Percentiles rank a stretch among this genome's conserved stretches.
Evolutionary conservation across 192 early-diverging fungal genomes (phyloP).

Genomic region (Podila horticola): DNA sequence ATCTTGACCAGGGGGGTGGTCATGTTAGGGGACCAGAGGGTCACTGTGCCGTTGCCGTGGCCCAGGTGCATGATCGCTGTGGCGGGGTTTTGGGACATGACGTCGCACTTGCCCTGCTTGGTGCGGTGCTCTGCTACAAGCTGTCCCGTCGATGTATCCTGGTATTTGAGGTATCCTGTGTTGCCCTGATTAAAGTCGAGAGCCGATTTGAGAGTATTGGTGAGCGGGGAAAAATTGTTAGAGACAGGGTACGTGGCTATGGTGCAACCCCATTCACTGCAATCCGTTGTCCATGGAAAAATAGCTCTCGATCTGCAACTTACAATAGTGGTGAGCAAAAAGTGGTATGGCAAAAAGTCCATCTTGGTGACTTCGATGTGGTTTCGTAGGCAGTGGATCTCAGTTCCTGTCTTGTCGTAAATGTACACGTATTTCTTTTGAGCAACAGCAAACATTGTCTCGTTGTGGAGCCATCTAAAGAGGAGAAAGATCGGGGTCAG

Average conservation of each 20-base stretch:
- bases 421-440: constrained; percentile 97
- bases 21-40: constrained; percentile 91
- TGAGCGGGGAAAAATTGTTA: background rate
- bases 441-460: constrained; percentile 92
- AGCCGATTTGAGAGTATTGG: too few relatives aligned
- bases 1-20: constrained; percentile 90
- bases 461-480: constrained; percentile 91
- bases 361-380: constrained; percentile 85
- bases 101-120: constrained; percentile 78
- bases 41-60: constrained; percentile 90
- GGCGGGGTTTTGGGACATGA: constrained; percentile 91
- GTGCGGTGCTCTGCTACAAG: constrained; percentile 84
- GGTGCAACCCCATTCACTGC: too few relatives aligned
- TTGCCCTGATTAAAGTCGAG: constrained; percentile 62
- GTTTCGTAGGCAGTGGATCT: constrained; percentile 88
- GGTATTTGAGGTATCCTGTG: constrained; percentile 87
- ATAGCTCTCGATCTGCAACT: background rate
- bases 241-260: background rate
- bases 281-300: background rate
- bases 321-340: constrained; percentile 84
- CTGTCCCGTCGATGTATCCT: constrained; percentile 92
- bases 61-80: constrained; percentile 93
- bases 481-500: background rate
- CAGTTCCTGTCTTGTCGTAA: constrained; percentile 90
- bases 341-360: constrained; percentile 95